Base-by-base conservation (phyloP, 495 filamentous ascomycete genomes). In the Tuber magnatum region DNA sequence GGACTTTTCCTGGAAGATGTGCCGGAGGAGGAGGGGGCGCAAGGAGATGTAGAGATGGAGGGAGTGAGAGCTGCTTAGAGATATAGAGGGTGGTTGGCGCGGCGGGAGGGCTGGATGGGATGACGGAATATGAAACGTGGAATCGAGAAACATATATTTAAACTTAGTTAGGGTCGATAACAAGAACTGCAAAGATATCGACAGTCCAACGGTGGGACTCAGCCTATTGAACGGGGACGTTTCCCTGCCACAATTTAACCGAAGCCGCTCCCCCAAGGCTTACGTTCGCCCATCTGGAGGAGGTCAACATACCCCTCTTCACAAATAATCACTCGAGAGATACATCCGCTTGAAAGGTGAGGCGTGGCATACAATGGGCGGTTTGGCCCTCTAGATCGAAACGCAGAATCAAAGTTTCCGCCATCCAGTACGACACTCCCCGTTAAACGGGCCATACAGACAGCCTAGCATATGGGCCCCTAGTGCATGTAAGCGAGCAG, bases 1-100 rank as follows among this genome's bases (percentile, higher is more conserved):
- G 86, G 86, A 22, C 83, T 98, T 44, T 97, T 97, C 84, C 35
- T 65, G 28, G 56, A 65, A 28, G 56, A 65, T 65, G 88, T 85
- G 71, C 87, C 85, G 78, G 81, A 74, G 38, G 61, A 79, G 46
- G 41, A 70, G 56, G 24, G 38, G 65, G 8, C 3, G 24, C 48
- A 9, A 32, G 44, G 38, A 28, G 56, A 72, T 3, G 35, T 46
- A 22, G 38, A 73, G 56, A 70, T 40, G 68, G 44, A 41, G 16
- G 74, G 39, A 20, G 56, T 65, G 28, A 65, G 56, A 65, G 56
- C 28, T 65, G 28, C 28, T 65, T 65, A 65, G 28, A 65, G 56
- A 20, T 65, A 65, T 65, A 20, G 28, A 65, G 18, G 56, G 28
- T 10, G 5, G 4, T 65, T 35, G 28, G 28, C 28, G 14, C 4